A percentile compares a stretch with the other conserved stretches of the same genome.
Conservation (phyloP, 257 asterid species). For the Solanum bulbocastanum region DNA sequence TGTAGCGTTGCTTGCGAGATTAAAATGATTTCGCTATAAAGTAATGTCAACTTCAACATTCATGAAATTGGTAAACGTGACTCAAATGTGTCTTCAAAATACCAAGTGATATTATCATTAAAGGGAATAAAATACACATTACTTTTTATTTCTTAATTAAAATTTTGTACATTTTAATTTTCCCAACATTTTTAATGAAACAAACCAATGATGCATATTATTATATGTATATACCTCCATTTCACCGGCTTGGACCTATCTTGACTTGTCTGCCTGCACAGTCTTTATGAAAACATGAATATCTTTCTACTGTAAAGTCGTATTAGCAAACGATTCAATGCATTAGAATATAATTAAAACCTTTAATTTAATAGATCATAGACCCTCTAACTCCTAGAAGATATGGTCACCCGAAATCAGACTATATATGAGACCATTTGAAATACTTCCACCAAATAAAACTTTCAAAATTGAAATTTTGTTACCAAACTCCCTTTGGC, state of each 20-base stretch:
- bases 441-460: no score
- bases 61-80: neutral
- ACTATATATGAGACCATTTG: no score
- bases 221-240: neutral
- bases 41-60: neutral
- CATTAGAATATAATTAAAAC: no score
- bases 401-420: no score
- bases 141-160: neutral
- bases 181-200: neutral
- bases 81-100: neutral
- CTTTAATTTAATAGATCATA: no score
- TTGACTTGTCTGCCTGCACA: neutral
- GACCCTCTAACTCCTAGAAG: no score
- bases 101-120: neutral
- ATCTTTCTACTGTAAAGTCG: no score
- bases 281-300: no score
- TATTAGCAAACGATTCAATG: no score
- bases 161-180: neutral
- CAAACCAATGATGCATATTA: neutral
- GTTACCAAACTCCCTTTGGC: no score
- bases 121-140: neutral
- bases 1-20: no score
- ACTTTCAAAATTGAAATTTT: no score
- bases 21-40: neutral
- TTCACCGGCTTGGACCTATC: neutral